Conservation (phyloP, 768 basidiomycete genomes). For the Brasilioporus rufonigricans region DNA sequence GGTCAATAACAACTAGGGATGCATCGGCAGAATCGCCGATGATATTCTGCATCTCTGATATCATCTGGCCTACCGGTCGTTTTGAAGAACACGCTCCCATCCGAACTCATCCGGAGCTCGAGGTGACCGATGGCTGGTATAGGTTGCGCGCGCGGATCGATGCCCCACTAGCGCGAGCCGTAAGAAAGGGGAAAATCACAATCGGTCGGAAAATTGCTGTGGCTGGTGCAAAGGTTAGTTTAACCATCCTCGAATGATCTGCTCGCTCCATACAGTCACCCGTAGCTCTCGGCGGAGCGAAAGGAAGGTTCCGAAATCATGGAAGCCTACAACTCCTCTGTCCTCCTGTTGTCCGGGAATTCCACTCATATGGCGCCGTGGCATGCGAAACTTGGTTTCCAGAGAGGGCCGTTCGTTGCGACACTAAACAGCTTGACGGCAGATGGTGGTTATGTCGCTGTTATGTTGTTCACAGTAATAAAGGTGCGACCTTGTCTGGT, state of each 20-base stretch:
- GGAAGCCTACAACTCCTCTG: conserved; percentile 69
- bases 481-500: conserved; percentile 43
- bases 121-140: conserved; percentile 99
- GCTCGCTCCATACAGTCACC: neutral
- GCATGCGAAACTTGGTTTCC: conserved; percentile 87
- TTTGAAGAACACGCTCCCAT: conserved; percentile 36
- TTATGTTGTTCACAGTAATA: conserved; percentile 70
- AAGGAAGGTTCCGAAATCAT: conserved; percentile 83
- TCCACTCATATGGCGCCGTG: conserved; percentile 84
- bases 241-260: neutral
- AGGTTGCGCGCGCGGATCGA: conserved; percentile 77
- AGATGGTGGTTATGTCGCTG: conserved; percentile 77
- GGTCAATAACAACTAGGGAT: conserved; percentile 81
- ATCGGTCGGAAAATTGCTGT: conserved; percentile 84
- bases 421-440: conserved; percentile 75
- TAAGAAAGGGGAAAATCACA: conserved; percentile 60
- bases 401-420: conserved; percentile 60
- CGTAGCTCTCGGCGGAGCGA: conserved; percentile 62
- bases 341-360: conserved; percentile 75
- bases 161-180: conserved; percentile 64
- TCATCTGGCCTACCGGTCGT: conserved; percentile 50
- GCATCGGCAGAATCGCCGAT: conserved; percentile 75
- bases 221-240: conserved; percentile 72
- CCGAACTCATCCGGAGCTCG: conserved; percentile 58
- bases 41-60: conserved; percentile 79